Base-by-base conservation (phyloP, 805 yeast species). In the Alloascoidea africana region DNA sequence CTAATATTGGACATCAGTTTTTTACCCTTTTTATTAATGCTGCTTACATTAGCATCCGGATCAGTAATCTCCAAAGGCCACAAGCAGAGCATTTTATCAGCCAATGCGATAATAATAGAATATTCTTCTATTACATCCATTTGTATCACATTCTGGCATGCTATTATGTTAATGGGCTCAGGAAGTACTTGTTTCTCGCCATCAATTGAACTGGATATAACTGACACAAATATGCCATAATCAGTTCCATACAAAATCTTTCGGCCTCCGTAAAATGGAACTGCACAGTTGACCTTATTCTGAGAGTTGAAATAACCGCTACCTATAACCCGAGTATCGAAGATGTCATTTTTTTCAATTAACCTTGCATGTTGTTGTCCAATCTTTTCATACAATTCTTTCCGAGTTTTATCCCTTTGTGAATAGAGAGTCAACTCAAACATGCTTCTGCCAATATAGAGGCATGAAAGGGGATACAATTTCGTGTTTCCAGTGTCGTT, bases 241-340 rank as follows among this genome's bases (percentile, higher is more conserved):
- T 85, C 94, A 0, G 97, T 86, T 33, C 97, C 97, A 51, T 83
- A 87, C 27, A 91, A 55, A 44, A 87, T 60, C 52, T 87, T 83
- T 45, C 94, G 71, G 15, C 97, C 97, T 38, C 96, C 96, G 5
- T 82, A 85, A 55, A 79, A 81, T 27, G 91, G 85, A 34, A 78
- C 83, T 14, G 81, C 85, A 62, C 91, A 80, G 50, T 81, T 80
- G 46, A 82, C 78, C 45, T 74, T 70, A 51, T 82, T 73, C 15
- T 63, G 66, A 36, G 73, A 73, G 47, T 73, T 81, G 53, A 82
- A 81, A 46, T 73, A 68, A 23, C 13, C 8, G 43, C 78, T 64
- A 14, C 83, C 80, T 42, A 77, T 76, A 40, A 76, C 64, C 46
- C 80, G 79, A 11, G 73, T 68, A 1, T 85, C 76, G 51, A 80